Evolutionary conservation across 2,329 filamentous ascomycete species (phyloP).

Genomic region (Fusarium sp.): DNA sequence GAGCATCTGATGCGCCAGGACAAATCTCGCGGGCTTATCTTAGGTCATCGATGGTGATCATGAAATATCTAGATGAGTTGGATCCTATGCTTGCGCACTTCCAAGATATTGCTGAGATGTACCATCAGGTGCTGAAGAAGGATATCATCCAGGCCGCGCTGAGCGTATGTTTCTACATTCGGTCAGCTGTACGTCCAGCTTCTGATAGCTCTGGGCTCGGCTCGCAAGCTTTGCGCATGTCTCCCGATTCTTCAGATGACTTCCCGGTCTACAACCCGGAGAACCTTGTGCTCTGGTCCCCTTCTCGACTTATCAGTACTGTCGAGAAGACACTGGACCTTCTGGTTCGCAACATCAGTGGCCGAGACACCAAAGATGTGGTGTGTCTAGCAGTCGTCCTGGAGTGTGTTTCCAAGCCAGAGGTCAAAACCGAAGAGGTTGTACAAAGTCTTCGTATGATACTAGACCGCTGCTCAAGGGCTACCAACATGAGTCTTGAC

Average conservation of each 20-base stretch:
- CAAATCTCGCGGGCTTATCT: slow-evolving; percentile 66
- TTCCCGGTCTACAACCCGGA: slow-evolving; percentile 52
- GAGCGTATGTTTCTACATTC: slow-evolving; percentile 68
- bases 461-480: slow-evolving; percentile 60
- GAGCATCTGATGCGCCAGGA: slow-evolving; percentile 61
- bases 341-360: slow-evolving; percentile 60
- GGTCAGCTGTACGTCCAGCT: slow-evolving; percentile 49
- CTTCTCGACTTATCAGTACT: slow-evolving; percentile 55
- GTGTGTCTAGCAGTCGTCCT: slow-evolving; percentile 62
- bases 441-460: slow-evolving; percentile 56
- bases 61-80: slow-evolving; percentile 67
- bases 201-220: slow-evolving; percentile 49
- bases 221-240: slow-evolving; percentile 51
- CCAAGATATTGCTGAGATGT: slow-evolving; percentile 63
- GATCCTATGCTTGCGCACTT: slow-evolving; percentile 62
- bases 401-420: slow-evolving; percentile 57
- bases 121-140: slow-evolving; percentile 64
- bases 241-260: slow-evolving; percentile 53
- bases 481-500: slow-evolving; percentile 59
- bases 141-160: slow-evolving; percentile 68
- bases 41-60: slow-evolving; percentile 66
- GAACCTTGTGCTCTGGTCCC: slow-evolving; percentile 58
- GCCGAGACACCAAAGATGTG: slow-evolving; percentile 65
- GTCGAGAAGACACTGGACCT: slow-evolving; percentile 63
- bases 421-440: slow-evolving; percentile 58